phyloP scores from a whole-genome alignment of 169 alveolate species.

The Eimeria falciformis region DNA sequence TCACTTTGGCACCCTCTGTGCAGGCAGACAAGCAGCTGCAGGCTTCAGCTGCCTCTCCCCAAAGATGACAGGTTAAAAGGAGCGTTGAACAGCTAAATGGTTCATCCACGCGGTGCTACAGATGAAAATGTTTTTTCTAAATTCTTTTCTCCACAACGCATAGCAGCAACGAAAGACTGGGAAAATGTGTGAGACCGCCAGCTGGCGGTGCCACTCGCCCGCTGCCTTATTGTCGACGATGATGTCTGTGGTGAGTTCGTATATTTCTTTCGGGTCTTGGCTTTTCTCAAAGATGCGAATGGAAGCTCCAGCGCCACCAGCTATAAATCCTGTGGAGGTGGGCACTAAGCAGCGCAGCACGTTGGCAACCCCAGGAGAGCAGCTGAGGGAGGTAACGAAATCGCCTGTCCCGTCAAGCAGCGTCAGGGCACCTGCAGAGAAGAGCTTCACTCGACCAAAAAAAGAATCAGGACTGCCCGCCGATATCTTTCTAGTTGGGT shows the following conservation, averaged over 20 bases:
- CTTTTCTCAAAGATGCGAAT: conserved; percentile 86
- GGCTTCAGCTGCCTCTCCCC: too few relatives aligned
- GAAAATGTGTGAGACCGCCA: too few relatives aligned
- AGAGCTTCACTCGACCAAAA: background rate
- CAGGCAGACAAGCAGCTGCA: too few relatives aligned
- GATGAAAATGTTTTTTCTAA: too few relatives aligned
- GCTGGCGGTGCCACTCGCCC: background rate
- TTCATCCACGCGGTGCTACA: too few relatives aligned
- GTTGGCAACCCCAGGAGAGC: conserved; percentile 86
- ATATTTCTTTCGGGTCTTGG: conserved; percentile 75
- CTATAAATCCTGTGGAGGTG: conserved; percentile 89
- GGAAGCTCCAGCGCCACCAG: conserved; percentile 89
- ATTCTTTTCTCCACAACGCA: too few relatives aligned
- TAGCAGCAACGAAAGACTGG: too few relatives aligned
- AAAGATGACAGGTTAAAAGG: too few relatives aligned
- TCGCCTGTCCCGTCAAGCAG: conserved; percentile 88
- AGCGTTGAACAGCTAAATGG: too few relatives aligned
- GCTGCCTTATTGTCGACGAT: background rate
- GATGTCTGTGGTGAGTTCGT: background rate
- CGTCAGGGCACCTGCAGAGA: conserved; percentile 85
- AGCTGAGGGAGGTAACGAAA: conserved; percentile 85
- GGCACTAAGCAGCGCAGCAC: conserved; percentile 84
- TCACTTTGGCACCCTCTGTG: conserved; percentile 55
- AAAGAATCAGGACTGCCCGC: background rate
- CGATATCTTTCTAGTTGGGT: too few relatives aligned